Base-by-base conservation (phyloP, 805 yeast species). In the Cyberlindnera mississippiensis region DNA sequence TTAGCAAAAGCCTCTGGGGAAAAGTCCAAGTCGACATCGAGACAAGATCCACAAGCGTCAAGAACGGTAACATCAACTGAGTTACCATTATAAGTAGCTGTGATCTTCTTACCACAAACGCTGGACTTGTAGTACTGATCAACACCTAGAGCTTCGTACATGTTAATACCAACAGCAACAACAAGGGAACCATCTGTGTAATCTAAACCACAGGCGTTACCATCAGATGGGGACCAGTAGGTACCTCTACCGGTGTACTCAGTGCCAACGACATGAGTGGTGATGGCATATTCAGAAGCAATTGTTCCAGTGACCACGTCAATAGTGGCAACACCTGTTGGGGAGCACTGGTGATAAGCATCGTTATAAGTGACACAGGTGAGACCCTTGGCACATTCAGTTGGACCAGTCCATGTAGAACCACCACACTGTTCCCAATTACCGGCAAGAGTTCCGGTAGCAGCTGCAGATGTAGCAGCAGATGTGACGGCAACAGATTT, bases 271-370 rank as follows among this genome's bases (percentile, higher is more conserved):
- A 15, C 32, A 15, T 29, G 19, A 29, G 32, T 29, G 7, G 16
- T 29, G 19, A 29, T 29, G 6, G 32, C 32, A n/a, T 29, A 29
- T 29, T 11, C 32, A 14, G 32, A 29, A n/a, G 32, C 32, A 29
- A 16, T 18, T 5, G 32, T 29, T 12, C 32, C 32, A 6, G 32
- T 29, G 17, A 29, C 19, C 16, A 11, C 32, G 14, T 29, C 14
- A 14, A 29, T 29, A n/a, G 32, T 29, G 19, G 32, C 32, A 16
- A 29, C 32, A 14, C 32, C 32, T 4, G 32, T 29, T 29, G 32
- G 32, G 9, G 32, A 29, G 51, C 61, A 58, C 38, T 56, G 61
- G 41, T 44, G 49, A 40, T 56, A 57, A 45, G 35, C 53, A 14
- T 46, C 44, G 32, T 55, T 52, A 30, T 44, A 41, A 1, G 49